Evolutionary conservation across 2,329 filamentous ascomycete genomes (phyloP), one percentile per base, ranked within the genome.

Genomic region (Exophiala viscosa): DNA sequence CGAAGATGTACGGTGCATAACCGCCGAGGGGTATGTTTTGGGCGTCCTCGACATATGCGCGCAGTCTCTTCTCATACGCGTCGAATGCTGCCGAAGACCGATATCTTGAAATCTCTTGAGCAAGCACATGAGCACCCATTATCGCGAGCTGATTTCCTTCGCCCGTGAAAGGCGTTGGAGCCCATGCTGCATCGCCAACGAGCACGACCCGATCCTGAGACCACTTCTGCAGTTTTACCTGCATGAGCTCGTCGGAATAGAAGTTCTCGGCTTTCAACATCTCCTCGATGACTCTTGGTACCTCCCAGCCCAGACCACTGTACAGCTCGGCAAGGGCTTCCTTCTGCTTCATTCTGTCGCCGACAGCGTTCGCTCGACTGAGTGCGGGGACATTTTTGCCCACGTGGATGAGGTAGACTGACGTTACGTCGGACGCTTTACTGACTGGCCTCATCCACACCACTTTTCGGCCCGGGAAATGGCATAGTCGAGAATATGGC

Each of bases 191-290:
- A 54, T 61, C 59, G 10, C 59, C 59, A 15, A 61, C 33, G 35
- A 58, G 45, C 39, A 46, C 58, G 10, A 60, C 58, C n/a, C 59
- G 55, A 7, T 45, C 7, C 42, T 60, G 42, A 44, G 58, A 60
- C 59, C 59, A 61, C 33, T 50, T 60, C 14, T 45, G 20, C 23
- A 60, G 46, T 41, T 59, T 61, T 43, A 61, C 52, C 45, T 61
- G 59, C 41, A 54, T 36, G 28, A 60, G 41, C 49, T 56, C 55
- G 32, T 61, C 51, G 40, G 49, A 60, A 48, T 61, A 61, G 14
- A 60, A 60, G 20, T 61, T 57, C 8, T 56, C 44, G 20, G 59
- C 40, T 42, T 48, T 47, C 45, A 54, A 51, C 55, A 61, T 60
- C 35, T 52, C 42, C 14, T 59, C 36, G 13, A 62, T 34, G 15